phyloP scores from a whole-genome alignment of 768 basidiomycete genomes.

The Leucocoprinus leucothites region DNA sequence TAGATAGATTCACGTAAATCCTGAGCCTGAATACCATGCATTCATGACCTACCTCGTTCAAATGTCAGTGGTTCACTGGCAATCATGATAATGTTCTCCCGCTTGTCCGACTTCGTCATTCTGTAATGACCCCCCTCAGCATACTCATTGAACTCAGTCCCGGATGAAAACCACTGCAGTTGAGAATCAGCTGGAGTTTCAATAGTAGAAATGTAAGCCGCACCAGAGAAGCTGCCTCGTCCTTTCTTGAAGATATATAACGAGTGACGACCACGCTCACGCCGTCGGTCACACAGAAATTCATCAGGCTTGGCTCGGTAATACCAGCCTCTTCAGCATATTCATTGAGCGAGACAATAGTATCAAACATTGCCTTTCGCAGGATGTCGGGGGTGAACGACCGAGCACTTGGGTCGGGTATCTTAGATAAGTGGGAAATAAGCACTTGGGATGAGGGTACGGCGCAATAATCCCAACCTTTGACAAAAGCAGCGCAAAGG shows the following conservation, averaged over 20 bases:
- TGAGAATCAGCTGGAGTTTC: not conserved
- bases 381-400: conserved; percentile 71
- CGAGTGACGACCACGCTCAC: conserved; percentile 90
- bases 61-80: conserved; percentile 95
- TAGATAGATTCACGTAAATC: conserved; percentile 19
- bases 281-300: conserved; percentile 96
- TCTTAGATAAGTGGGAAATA: conserved; percentile 35
- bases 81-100: conserved; percentile 96
- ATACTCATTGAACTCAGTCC: conserved; percentile 90
- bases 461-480: conserved; percentile 41
- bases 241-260: conserved; percentile 88
- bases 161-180: conserved; percentile 87
- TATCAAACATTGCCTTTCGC: conserved; percentile 84
- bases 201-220: conserved; percentile 14
- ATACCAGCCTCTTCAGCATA: conserved; percentile 72
- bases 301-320: conserved; percentile 87
- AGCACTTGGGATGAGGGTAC: not conserved
- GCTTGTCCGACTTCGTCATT: conserved; percentile 94
- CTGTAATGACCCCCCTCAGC: conserved; percentile 86
- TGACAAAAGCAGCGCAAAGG: conserved; percentile 88
- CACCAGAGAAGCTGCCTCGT: conserved; percentile 91
- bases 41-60: conserved; percentile 64
- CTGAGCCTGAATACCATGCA: not conserved
- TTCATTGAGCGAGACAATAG: conserved; percentile 74
- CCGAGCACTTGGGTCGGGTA: conserved; percentile 75